Evolutionary conservation across 129 eudicot genomes (phyloP).

Genomic region (Cynara cardunculus): DNA sequence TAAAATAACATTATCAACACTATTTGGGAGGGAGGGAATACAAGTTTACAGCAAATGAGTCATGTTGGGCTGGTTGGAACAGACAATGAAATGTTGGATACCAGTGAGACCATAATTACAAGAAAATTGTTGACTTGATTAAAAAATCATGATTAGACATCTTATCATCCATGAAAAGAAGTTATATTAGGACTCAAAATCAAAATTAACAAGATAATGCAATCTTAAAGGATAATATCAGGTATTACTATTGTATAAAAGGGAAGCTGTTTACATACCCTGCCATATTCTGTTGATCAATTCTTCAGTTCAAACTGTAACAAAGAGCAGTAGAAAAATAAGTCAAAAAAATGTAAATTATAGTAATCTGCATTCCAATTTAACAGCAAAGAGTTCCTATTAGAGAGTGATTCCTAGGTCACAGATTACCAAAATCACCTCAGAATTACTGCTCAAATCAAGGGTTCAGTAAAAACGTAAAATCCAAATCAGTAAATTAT

Average conservation of each 20-base stretch:
- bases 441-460: neutral
- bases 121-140: no score
- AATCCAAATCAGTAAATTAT: neutral
- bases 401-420: neutral
- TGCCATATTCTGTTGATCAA: slow-evolving; percentile 35
- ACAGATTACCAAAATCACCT: neutral
- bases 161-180: neutral
- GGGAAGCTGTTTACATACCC: slow-evolving; percentile 31
- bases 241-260: neutral
- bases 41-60: no score
- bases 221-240: neutral
- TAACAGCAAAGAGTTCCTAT: neutral
- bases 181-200: neutral
- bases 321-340: neutral
- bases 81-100: no score
- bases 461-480: neutral
- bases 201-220: neutral
- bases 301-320: slow-evolving; percentile 10
- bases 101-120: no score
- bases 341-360: neutral
- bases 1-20: no score
- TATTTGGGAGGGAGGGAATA: no score
- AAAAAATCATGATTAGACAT: neutral
- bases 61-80: no score
- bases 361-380: neutral